Percentiles rank a stretch among this genome's conserved stretches.
Evolutionary conservation across 345 rosid species (phyloP).

Genomic region (Pistacia atlantica): DNA sequence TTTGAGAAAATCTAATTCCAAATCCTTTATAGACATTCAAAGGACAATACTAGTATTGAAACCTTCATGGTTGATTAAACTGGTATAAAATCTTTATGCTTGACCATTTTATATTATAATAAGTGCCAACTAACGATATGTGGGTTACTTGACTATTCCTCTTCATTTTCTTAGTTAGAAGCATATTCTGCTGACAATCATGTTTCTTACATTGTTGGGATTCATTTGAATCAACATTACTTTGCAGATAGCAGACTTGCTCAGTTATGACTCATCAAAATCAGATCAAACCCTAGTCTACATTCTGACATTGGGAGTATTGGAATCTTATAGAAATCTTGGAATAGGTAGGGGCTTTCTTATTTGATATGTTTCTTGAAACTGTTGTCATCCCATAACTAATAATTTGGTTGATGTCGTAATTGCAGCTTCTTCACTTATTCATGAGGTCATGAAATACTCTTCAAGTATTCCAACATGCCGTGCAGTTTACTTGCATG

Average conservation of each 20-base stretch:
- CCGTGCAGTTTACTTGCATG: slow-evolving; percentile 92
- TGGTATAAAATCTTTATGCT: neutral
- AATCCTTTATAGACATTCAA: neutral
- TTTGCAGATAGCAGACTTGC: slow-evolving; percentile 83
- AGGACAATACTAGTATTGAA: neutral
- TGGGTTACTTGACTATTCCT: neutral
- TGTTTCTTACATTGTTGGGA: neutral
- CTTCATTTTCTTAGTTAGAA: neutral
- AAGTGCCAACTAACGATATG: neutral
- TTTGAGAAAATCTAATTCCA: neutral
- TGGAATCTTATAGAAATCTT: slow-evolving; percentile 73
- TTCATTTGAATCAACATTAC: slow-evolving; percentile 13
- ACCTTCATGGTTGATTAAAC: neutral
- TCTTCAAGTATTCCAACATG: slow-evolving; percentile 65
- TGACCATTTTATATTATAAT: neutral
- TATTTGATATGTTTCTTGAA: slow-evolving; percentile 14
- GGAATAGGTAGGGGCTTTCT: slow-evolving; percentile 65
- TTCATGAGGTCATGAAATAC: slow-evolving; percentile 76
- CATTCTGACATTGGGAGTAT: slow-evolving; percentile 88
- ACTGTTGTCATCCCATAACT: neutral
- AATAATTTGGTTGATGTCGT: slow-evolving; percentile 22
- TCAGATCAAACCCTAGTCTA: slow-evolving; percentile 82
- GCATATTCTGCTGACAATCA: neutral
- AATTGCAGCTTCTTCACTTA: slow-evolving; percentile 72
- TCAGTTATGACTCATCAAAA: slow-evolving; percentile 64